Conservation (phyloP, 345 rosid genomes). For the Lenwebbia sp. region DNA sequence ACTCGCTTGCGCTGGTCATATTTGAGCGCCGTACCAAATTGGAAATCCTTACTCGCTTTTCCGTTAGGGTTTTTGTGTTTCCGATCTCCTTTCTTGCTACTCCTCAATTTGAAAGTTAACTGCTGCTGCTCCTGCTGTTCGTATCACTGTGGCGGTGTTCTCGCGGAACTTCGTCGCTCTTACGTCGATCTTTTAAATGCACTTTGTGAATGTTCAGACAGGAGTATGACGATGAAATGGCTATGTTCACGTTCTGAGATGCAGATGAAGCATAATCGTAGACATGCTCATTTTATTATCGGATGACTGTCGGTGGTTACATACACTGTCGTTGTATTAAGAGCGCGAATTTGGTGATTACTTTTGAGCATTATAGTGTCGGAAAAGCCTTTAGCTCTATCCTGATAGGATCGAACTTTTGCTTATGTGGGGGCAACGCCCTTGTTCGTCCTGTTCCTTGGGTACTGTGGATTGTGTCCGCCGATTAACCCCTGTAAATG, state of each 20-base stretch:
- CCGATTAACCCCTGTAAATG: neutral
- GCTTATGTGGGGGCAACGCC: too few relatives aligned
- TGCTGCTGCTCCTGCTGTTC: neutral
- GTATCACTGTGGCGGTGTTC: neutral
- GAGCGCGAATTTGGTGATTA: too few relatives aligned
- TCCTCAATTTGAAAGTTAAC: neutral
- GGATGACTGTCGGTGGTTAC: neutral
- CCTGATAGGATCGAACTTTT: too few relatives aligned
- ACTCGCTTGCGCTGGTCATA: neutral
- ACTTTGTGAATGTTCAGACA: neutral
- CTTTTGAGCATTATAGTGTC: too few relatives aligned
- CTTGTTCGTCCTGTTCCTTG: neutral
- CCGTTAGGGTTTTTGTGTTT: neutral
- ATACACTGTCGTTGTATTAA: too few relatives aligned
- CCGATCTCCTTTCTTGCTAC: neutral
- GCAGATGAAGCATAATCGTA: neutral
- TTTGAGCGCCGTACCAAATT: neutral
- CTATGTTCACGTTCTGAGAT: neutral
- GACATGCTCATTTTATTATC: neutral
- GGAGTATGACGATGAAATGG: neutral
- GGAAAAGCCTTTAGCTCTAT: too few relatives aligned
- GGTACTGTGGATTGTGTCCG: slow-evolving; percentile 4
- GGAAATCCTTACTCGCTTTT: neutral
- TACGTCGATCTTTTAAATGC: neutral
- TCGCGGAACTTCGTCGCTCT: neutral